A percentile compares a stretch with the other conserved stretches of the same genome.
phyloP scores from a whole-genome alignment of 164 flowering plant genomes.

The Piper longum region DNA sequence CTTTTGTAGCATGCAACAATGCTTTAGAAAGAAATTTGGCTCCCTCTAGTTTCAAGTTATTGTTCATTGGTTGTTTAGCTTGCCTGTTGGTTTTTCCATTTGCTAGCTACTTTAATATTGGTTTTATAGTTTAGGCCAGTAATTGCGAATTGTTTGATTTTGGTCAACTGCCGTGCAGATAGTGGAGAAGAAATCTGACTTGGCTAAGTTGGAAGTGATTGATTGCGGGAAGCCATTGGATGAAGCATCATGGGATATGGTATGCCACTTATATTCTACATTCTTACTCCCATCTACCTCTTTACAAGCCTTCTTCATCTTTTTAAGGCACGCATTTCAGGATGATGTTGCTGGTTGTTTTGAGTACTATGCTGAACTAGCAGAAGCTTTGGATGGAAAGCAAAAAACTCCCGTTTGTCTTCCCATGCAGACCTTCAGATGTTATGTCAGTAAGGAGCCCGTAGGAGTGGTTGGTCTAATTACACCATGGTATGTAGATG shows the following conservation, averaged over 20 bases:
- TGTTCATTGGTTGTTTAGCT: too few relatives aligned
- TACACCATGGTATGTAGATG: slow-evolving; percentile 67
- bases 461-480: slow-evolving; percentile 89
- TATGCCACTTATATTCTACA: slow-evolving; percentile 14
- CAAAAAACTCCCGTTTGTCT: slow-evolving; percentile 63
- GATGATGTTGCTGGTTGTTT: slow-evolving; percentile 97
- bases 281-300: not conserved
- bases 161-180: slow-evolving; percentile 26
- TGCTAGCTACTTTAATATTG: too few relatives aligned
- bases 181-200: slow-evolving; percentile 48
- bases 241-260: slow-evolving; percentile 96
- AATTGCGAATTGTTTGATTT: not conserved
- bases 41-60: too few relatives aligned
- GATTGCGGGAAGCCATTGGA: slow-evolving; percentile 92
- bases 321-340: slow-evolving; percentile 16
- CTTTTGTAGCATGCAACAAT: too few relatives aligned
- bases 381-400: slow-evolving; percentile 79
- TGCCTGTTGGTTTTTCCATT: too few relatives aligned
- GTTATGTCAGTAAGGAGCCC: slow-evolving; percentile 67
- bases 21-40: too few relatives aligned
- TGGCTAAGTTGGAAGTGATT: slow-evolving; percentile 70
- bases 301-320: not conserved
- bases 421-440: slow-evolving; percentile 69
- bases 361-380: slow-evolving; percentile 89
- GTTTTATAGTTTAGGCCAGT: too few relatives aligned